These are phyloP conservation scores for Cyclaneusma minus DNA, from an alignment of 2,329 filamentous ascomycete species.

Conservation along the genomic window DNA sequence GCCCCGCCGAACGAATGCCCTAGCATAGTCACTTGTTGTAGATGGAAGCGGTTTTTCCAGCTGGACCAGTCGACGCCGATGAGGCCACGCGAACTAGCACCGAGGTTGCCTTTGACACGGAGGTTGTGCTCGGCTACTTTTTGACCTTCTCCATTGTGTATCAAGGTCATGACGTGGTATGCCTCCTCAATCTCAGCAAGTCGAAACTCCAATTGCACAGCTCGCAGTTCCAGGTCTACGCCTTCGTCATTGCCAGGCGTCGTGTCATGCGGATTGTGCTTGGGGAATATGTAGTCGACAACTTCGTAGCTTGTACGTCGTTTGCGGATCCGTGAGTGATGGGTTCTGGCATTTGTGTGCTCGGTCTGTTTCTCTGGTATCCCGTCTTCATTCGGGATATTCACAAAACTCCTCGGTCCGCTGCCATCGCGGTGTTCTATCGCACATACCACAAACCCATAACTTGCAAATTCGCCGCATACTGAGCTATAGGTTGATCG, in stretches of 20 bases:
- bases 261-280: constrained; percentile 33
- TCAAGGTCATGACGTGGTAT: constrained; percentile 36
- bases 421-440: constrained; percentile 51
- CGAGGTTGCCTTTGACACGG: constrained; percentile 38
- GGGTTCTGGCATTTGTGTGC: constrained; percentile 12
- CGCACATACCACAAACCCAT: constrained; percentile 48
- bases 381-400: constrained; percentile 27
- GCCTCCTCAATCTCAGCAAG: constrained; percentile 50
- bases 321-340: constrained; percentile 1
- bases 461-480: constrained; percentile 50
- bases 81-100: constrained; percentile 41
- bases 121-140: constrained; percentile 34
- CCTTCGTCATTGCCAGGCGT: constrained; percentile 39
- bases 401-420: constrained; percentile 44
- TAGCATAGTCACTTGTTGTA: constrained; percentile 41
- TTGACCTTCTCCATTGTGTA: constrained; percentile 37
- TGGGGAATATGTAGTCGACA: constrained; percentile 48
- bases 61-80: constrained; percentile 35
- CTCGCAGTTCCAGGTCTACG: constrained; percentile 41
- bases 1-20: constrained; percentile 55
- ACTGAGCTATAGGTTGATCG: constrained; percentile 45
- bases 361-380: constrained; percentile 18
- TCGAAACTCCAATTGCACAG: constrained; percentile 45
- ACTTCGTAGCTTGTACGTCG: constrained; percentile 24
- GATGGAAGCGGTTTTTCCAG: constrained; percentile 40